These are phyloP conservation scores for Rhizopus sp. DNA, from an alignment of 371 early-diverging fungal genomes.

Conservation along the genomic window DNA sequence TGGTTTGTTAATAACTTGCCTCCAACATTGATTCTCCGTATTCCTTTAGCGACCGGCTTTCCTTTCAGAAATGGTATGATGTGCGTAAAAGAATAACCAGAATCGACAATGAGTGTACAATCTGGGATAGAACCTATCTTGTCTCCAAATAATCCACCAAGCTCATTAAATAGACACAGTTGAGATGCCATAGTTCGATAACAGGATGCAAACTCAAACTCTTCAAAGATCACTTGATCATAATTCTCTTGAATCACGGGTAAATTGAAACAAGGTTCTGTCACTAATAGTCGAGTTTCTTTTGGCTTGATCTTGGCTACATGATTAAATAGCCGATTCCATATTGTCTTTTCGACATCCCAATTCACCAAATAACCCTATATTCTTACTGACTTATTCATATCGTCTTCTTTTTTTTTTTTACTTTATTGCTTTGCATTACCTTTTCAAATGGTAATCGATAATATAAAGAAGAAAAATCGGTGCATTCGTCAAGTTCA, in stretches of 20 bases:
- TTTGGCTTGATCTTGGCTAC: constrained; percentile 66
- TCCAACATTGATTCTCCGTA: constrained; percentile 78
- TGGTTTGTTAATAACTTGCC: constrained; percentile 86
- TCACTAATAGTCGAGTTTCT: constrained; percentile 66
- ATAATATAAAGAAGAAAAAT: constrained; percentile 77
- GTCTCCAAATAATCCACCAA: constrained; percentile 52
- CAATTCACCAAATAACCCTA: constrained; percentile 78
- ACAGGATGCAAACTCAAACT: constrained; percentile 72
- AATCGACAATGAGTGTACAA: constrained; percentile 76
- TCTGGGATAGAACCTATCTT: constrained; percentile 53
- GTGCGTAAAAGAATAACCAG: constrained; percentile 84
- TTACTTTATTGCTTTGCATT: neutral
- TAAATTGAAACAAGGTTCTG: constrained; percentile 83
- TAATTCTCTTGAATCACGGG: constrained; percentile 68
- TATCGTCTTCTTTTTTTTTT: neutral
- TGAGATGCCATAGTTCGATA: constrained; percentile 60
- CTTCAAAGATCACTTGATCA: constrained; percentile 88
- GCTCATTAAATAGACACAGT: constrained; percentile 53
- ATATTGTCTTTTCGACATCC: constrained; percentile 76
- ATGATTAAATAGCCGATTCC: constrained; percentile 74
- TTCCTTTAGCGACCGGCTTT: constrained; percentile 54
- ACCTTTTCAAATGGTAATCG: constrained; percentile 81
- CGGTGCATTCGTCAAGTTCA: constrained; percentile 63
- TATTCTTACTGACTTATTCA: neutral
- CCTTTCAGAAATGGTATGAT: constrained; percentile 72